A percentile compares a stretch with the other conserved stretches of the same genome.
Conservation (phyloP, 352 stramenopile species). For the Pseudoperonospora humuli region DNA sequence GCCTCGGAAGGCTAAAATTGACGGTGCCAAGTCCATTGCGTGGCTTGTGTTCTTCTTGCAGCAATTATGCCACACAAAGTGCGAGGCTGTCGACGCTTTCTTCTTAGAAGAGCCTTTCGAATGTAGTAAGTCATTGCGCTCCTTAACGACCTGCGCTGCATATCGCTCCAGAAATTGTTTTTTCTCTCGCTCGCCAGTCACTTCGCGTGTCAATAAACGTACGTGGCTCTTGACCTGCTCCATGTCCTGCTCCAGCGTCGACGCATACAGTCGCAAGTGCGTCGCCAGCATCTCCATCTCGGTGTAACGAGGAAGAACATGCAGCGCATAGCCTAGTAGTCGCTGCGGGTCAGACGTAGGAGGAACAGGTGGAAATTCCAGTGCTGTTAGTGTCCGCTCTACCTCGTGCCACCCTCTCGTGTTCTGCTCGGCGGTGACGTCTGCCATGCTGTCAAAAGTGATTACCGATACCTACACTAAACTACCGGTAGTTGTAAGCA, state of each 20-base stretch:
- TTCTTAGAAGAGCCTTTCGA: slow-evolving; percentile 39
- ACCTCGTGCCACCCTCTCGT: slow-evolving; percentile 44
- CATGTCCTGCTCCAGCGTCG: slow-evolving; percentile 67
- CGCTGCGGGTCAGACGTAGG: slow-evolving; percentile 69
- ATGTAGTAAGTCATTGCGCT: slow-evolving; percentile 76
- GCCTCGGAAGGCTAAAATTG: slow-evolving; percentile 60
- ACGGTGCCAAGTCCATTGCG: slow-evolving; percentile 57
- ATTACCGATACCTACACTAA: neutral
- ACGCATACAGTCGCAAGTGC: slow-evolving; percentile 63
- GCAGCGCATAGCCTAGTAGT: slow-evolving; percentile 64
- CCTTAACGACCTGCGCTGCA: slow-evolving; percentile 75
- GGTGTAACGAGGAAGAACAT: slow-evolving; percentile 64
- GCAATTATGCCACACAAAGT: slow-evolving; percentile 77
- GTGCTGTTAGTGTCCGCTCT: slow-evolving; percentile 39
- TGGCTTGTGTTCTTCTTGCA: slow-evolving; percentile 74
- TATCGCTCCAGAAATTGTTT: slow-evolving; percentile 77
- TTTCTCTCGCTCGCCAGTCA: slow-evolving; percentile 53
- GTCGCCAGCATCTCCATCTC: slow-evolving; percentile 81
- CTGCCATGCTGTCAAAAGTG: slow-evolving; percentile 8
- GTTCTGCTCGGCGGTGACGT: slow-evolving; percentile 6
- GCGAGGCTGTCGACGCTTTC: slow-evolving; percentile 15
- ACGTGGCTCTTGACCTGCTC: slow-evolving; percentile 62
- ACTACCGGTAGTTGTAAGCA: neutral
- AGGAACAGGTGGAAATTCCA: slow-evolving; percentile 54
- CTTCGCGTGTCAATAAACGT: slow-evolving; percentile 43